Percentiles rank a stretch among this genome's conserved stretches.
Conservation (phyloP, 1,139 yeast species). For the Protomyces inouyei region DNA sequence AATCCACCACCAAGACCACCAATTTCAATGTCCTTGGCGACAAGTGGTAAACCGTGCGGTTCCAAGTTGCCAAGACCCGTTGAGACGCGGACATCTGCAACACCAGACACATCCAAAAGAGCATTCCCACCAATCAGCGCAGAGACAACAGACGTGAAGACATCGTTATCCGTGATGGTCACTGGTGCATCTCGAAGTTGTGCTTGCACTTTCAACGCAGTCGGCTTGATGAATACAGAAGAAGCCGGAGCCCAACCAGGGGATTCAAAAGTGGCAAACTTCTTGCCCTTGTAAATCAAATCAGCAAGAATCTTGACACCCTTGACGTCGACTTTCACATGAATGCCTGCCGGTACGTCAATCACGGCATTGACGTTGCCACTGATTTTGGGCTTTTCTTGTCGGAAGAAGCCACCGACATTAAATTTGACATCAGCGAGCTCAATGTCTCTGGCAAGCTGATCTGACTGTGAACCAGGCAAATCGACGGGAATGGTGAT, state of each 20-base stretch:
- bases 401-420: constrained; percentile 10
- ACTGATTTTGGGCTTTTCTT: constrained; percentile 22
- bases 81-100: constrained; percentile 4
- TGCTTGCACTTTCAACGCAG: constrained; percentile 4
- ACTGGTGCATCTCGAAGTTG: constrained; percentile 17
- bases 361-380: constrained; percentile 15
- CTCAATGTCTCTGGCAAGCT: constrained; percentile 19
- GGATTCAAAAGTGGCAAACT: constrained; percentile 14
- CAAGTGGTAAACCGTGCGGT: constrained; percentile 16
- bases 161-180: constrained; percentile 21
- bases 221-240: neutral
- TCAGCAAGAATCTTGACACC: constrained; percentile 17
- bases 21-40: constrained; percentile 15
- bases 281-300: constrained; percentile 2
- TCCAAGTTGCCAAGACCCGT: constrained; percentile 15
- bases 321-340: constrained; percentile 15
- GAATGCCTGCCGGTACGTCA: constrained; percentile 10
- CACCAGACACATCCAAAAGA: constrained; percentile 13
- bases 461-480: constrained; percentile 13
- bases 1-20: constrained; percentile 15
- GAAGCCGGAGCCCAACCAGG: constrained; percentile 26
- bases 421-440: constrained; percentile 22
- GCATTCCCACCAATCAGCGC: constrained; percentile 10
- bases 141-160: constrained; percentile 13
- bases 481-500: constrained; percentile 6